phyloP scores from a whole-genome alignment of 148 eudicot genomes.

The Heliamphora exappendiculata region DNA sequence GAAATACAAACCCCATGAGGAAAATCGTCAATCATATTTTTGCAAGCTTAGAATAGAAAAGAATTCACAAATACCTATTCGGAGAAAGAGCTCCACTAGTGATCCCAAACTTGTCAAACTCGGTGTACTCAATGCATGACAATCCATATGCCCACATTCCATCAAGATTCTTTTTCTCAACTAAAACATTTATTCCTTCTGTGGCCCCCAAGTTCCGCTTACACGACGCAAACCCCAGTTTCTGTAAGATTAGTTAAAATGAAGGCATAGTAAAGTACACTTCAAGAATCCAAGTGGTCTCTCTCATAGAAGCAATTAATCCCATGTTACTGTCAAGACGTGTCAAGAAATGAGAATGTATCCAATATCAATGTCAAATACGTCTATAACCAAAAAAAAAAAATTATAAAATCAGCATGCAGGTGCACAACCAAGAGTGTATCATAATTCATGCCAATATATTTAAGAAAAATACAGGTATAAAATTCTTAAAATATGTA shows the following conservation, averaged over 20 bases:
- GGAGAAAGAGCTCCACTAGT: conserved; percentile 38
- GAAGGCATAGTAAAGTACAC: conserved; percentile 2
- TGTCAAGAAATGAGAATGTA: background rate
- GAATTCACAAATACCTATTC: conserved; percentile 35
- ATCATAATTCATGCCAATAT: too few species aligned
- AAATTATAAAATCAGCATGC: too few species aligned
- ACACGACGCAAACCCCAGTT: conserved; percentile 97
- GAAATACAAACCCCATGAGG: background rate
- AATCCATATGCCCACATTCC: conserved; percentile 89
- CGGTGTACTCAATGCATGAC: conserved; percentile 95
- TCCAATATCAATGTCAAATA: too few species aligned
- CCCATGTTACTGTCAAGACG: background rate
- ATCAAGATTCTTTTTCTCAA: conserved; percentile 69
- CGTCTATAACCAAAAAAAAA: too few species aligned
- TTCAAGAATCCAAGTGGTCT: background rate
- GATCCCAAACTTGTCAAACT: conserved; percentile 91
- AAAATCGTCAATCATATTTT: background rate
- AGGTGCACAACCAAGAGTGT: too few species aligned
- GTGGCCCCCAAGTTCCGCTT: conserved; percentile 72
- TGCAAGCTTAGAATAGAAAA: background rate
- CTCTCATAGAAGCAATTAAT: conserved; percentile 5
- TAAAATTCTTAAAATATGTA: background rate
- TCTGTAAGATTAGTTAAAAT: conserved; percentile 40
- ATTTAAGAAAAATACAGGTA: background rate
- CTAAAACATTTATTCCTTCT: conserved; percentile 85